A percentile compares a stretch with the other conserved stretches of the same genome.
Conservation (phyloP, 768 basidiomycete genomes). For the Mycena metata region DNA sequence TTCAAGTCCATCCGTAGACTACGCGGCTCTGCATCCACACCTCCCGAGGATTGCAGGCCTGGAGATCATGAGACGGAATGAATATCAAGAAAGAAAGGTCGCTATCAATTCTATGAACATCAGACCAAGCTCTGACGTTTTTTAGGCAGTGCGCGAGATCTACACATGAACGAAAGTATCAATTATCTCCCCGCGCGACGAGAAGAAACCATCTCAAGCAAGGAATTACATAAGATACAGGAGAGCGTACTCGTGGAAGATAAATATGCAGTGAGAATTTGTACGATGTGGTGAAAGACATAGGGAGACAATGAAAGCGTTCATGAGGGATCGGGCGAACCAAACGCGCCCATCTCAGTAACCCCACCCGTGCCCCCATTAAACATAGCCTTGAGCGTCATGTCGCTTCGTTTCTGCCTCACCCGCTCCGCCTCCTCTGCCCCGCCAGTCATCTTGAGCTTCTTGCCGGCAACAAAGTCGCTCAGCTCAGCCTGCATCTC, state of each 20-base stretch:
- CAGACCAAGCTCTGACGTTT: neutral
- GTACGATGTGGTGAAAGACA: constrained; percentile 36
- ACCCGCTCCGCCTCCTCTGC: constrained; percentile 92
- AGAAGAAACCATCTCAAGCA: constrained; percentile 32
- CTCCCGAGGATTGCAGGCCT: constrained; percentile 13
- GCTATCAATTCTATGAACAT: neutral
- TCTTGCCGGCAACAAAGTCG: constrained; percentile 90
- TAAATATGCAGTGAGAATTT: constrained; percentile 40
- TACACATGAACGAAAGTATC: too few relatives aligned
- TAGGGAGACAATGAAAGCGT: constrained; percentile 9
- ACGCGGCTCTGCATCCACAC: constrained; percentile 23
- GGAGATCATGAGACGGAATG: neutral
- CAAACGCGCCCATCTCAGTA: constrained; percentile 23
- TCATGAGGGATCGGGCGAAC: constrained; percentile 6
- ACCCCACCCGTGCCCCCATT: constrained; percentile 46
- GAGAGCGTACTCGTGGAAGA: constrained; percentile 14
- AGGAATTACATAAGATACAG: constrained; percentile 31
- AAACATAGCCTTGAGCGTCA: constrained; percentile 93
- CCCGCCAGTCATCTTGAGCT: constrained; percentile 95
- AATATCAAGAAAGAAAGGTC: constrained; percentile 6
- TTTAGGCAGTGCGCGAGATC: too few relatives aligned
- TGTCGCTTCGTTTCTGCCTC: constrained; percentile 85
- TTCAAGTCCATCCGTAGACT: constrained; percentile 15
- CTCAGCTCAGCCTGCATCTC: constrained; percentile 87
- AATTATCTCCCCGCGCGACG: neutral